phyloP scores from a whole-genome alignment of 1,139 yeast genomes.

The Ashbya aceris region DNA sequence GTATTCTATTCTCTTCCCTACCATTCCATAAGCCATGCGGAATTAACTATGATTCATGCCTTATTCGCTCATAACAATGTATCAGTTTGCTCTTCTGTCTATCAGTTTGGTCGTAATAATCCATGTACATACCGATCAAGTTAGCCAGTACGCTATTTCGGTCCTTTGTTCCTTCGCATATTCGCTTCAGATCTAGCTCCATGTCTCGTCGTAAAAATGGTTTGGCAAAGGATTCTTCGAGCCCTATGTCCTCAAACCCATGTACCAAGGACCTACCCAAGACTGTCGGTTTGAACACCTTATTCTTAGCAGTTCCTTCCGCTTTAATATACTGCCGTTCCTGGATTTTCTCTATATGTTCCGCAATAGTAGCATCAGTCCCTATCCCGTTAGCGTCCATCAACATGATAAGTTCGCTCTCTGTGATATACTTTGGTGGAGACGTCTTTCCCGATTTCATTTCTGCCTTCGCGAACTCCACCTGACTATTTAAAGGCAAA shows the following conservation, averaged over 20 bases:
- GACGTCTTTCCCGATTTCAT: slow-evolving; percentile 68
- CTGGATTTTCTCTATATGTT: slow-evolving; percentile 78
- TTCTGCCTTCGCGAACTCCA: slow-evolving; percentile 45
- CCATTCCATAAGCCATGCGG: not conserved
- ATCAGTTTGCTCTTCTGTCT: slow-evolving; percentile 21
- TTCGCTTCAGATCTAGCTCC: slow-evolving; percentile 57
- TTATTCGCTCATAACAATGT: slow-evolving; percentile 25
- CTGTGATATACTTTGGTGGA: slow-evolving; percentile 80
- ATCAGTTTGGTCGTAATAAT: slow-evolving; percentile 40
- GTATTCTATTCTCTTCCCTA: not conserved
- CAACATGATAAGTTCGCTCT: slow-evolving; percentile 78
- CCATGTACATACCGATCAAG: slow-evolving; percentile 51
- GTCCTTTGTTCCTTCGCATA: slow-evolving; percentile 54
- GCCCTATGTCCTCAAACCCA: slow-evolving; percentile 74
- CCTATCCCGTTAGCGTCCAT: slow-evolving; percentile 99
- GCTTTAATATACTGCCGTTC: slow-evolving; percentile 53
- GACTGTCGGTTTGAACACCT: slow-evolving; percentile 60
- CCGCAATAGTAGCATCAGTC: slow-evolving; percentile 98
- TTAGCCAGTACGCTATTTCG: slow-evolving; percentile 49
- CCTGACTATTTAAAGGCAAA: slow-evolving; percentile 46
- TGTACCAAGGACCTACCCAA: slow-evolving; percentile 83
- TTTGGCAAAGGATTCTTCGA: slow-evolving; percentile 71
- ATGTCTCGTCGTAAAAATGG: slow-evolving; percentile 77
- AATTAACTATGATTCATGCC: slow-evolving; percentile 6
- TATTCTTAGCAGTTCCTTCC: slow-evolving; percentile 29